A percentile compares a stretch with the other conserved stretches of the same genome.
Conservation (phyloP, 345 rosid genomes). For the Luvunga scandens region DNA sequence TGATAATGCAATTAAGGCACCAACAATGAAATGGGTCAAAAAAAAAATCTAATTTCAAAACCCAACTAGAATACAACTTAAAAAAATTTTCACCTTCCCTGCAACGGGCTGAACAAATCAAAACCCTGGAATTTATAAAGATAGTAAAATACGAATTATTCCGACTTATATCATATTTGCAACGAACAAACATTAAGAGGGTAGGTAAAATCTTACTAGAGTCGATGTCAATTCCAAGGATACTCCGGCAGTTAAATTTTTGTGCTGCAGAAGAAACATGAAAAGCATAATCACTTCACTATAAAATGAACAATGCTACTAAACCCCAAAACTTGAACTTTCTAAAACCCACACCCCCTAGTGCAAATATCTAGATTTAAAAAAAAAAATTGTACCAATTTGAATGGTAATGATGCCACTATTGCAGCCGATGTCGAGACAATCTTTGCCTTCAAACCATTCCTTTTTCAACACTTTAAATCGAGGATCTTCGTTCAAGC, state of each 20-base stretch:
- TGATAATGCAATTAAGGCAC: neutral
- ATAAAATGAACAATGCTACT: neutral
- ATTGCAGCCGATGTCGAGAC: slow-evolving; percentile 94
- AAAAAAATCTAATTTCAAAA: neutral
- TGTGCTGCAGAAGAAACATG: slow-evolving; percentile 51
- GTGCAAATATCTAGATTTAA: too few relatives aligned
- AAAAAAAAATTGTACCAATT: slow-evolving; percentile 43
- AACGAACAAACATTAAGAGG: neutral
- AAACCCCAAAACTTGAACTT: too few relatives aligned
- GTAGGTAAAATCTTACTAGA: slow-evolving; percentile 51
- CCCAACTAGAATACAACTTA: neutral
- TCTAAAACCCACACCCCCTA: too few relatives aligned
- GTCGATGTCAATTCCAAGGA: slow-evolving; percentile 90
- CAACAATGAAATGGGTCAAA: neutral
- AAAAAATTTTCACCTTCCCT: neutral
- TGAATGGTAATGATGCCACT: slow-evolving; percentile 76
- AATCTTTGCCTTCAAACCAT: slow-evolving; percentile 77
- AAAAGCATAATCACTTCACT: neutral
- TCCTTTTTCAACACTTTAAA: slow-evolving; percentile 68
- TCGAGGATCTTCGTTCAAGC: slow-evolving; percentile 77
- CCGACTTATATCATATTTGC: neutral
- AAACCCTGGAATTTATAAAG: neutral
- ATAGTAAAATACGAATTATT: neutral
- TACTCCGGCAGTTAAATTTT: slow-evolving; percentile 70
- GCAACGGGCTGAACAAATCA: neutral